phyloP scores from a whole-genome alignment of 352 stramenopile species.

The Detonula confervacea region DNA sequence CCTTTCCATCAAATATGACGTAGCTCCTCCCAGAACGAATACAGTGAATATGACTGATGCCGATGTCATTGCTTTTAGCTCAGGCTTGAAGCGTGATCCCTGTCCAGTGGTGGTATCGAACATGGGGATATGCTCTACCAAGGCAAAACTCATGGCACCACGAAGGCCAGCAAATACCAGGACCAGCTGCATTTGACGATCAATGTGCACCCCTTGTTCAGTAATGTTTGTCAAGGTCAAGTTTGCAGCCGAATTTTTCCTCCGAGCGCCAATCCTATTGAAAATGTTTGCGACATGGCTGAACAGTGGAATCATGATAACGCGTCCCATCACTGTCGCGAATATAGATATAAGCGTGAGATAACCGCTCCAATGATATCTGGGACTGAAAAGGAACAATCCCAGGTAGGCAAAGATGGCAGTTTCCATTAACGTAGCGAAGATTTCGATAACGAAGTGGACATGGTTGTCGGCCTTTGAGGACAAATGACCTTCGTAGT shows the following conservation, averaged over 20 bases:
- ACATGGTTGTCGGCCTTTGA: slow-evolving; percentile 65
- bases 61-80: slow-evolving; percentile 85
- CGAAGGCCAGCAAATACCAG: slow-evolving; percentile 79
- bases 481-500: slow-evolving; percentile 56
- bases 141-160: slow-evolving; percentile 83
- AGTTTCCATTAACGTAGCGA: slow-evolving; percentile 80
- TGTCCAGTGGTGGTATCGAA: slow-evolving; percentile 75
- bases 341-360: slow-evolving; percentile 72
- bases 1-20: slow-evolving; percentile 79
- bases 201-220: slow-evolving; percentile 34
- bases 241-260: slow-evolving; percentile 1
- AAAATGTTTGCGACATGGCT: slow-evolving; percentile 63
- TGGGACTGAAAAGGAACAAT: slow-evolving; percentile 82
- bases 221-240: slow-evolving; percentile 7
- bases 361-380: slow-evolving; percentile 71
- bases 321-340: slow-evolving; percentile 66
- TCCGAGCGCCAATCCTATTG: slow-evolving; percentile 51
- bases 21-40: slow-evolving; percentile 79
- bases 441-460: slow-evolving; percentile 81
- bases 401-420: slow-evolving; percentile 86
- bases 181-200: slow-evolving; percentile 77
- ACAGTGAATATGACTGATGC: slow-evolving; percentile 82
- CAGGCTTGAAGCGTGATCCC: slow-evolving; percentile 78
- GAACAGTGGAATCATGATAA: slow-evolving; percentile 77
- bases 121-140: slow-evolving; percentile 84